Evolutionary conservation across 805 yeast species (phyloP).

Genomic region (Hanseniaspora hatyaiensis): DNA sequence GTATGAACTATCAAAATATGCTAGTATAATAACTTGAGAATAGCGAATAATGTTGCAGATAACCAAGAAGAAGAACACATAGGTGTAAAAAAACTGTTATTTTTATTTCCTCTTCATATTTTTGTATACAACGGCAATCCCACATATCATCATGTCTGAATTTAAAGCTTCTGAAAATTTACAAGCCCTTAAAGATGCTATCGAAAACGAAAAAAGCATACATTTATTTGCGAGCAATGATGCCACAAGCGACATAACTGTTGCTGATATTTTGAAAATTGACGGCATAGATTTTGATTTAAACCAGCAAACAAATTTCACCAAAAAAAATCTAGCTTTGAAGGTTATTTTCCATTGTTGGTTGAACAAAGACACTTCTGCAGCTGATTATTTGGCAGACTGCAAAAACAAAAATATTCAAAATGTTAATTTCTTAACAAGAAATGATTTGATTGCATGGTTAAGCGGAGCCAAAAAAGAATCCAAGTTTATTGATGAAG

Average conservation of each 20-base stretch:
- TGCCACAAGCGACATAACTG: conserved; percentile 30
- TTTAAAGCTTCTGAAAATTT: not conserved
- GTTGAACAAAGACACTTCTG: conserved; percentile 57
- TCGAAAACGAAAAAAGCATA: not conserved
- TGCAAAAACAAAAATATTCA: conserved; percentile 54
- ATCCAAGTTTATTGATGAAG: conserved; percentile 40
- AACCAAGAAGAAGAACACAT: too few relatives aligned
- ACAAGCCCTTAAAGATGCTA: conserved; percentile 9
- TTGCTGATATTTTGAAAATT: conserved; percentile 28
- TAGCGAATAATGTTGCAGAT: too few relatives aligned
- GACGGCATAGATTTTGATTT: conserved; percentile 18
- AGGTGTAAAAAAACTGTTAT: too few relatives aligned
- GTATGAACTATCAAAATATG: too few relatives aligned
- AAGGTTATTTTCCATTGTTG: conserved; percentile 65
- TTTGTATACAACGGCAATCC: too few relatives aligned
- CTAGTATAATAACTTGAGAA: too few relatives aligned
- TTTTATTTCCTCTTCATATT: not conserved
- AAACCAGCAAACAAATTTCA: conserved; percentile 28
- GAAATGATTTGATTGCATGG: conserved; percentile 76
- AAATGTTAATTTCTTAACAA: conserved; percentile 70
- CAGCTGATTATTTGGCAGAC: conserved; percentile 68
- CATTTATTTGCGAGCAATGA: conserved; percentile 21
- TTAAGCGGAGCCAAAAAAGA: conserved; percentile 54
- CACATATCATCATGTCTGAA: conserved; percentile 4
- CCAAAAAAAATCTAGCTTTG: conserved; percentile 43